Conservation (phyloP, 2,329 filamentous ascomycete species). For the Fusarium guadeloupense region DNA sequence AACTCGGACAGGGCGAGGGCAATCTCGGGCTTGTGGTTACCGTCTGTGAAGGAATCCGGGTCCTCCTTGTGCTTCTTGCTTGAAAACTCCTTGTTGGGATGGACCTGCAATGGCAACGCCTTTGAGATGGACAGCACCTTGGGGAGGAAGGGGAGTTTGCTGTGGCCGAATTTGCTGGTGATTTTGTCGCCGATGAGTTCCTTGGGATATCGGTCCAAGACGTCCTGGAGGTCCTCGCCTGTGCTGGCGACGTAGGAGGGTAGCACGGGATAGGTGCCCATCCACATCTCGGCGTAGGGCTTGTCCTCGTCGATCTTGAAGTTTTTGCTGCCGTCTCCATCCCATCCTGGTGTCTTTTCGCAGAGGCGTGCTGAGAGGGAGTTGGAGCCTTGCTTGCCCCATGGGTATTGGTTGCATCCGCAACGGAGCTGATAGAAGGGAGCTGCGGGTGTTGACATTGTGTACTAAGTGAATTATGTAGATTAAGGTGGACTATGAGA, state of each 20-base stretch:
- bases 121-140: conserved; percentile 82
- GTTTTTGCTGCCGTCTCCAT: conserved; percentile 42
- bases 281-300: conserved; percentile 75
- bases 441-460: conserved; percentile 36
- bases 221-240: conserved; percentile 70
- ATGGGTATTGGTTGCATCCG: conserved; percentile 69
- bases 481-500: not conserved
- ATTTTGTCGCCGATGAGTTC: conserved; percentile 71
- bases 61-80: conserved; percentile 70
- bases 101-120: conserved; percentile 77
- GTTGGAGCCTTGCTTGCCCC: conserved; percentile 73
- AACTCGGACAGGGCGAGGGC: conserved; percentile 76
- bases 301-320: conserved; percentile 72
- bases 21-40: conserved; percentile 84
- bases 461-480: not conserved
- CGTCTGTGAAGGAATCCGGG: conserved; percentile 73
- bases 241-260: conserved; percentile 71
- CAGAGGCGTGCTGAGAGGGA: conserved; percentile 74
- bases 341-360: conserved; percentile 66
- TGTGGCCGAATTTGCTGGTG: conserved; percentile 65
- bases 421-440: conserved; percentile 57
- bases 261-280: conserved; percentile 78
- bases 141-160: conserved; percentile 75
- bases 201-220: conserved; percentile 69
- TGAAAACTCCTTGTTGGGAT: conserved; percentile 75